Evolutionary conservation across 352 stramenopile genomes (phyloP), one percentile per base, ranked within the genome.

Genomic region (Phytophthora foliorum): DNA sequence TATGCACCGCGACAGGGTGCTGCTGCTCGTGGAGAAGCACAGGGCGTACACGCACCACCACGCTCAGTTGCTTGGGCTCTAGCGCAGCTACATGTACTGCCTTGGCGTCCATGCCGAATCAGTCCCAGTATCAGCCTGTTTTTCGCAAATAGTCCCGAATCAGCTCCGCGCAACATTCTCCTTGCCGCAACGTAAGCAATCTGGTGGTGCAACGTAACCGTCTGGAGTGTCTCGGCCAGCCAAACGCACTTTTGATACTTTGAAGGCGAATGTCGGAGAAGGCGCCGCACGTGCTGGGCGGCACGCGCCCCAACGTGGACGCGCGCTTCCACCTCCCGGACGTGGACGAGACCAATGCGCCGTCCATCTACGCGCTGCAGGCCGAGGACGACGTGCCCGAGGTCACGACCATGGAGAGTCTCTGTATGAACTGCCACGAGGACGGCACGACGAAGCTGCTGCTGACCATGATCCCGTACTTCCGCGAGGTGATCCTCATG

Each of bases 401-500:
- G 51, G 81, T 91, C 27, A 91, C 82, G 10, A 81, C 75, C 25
- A 76, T 91, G 46, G 77, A 91, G 52, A 97, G 90, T 73, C 50
- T 97, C 57, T 98, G 95, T 67, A 97, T 97, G 76, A 91, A 92
- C 68, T 98, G 95, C 75, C 71, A 81, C 41, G 79, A 93, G 8
- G 74, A 96, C 38, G 95, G 91, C 63, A 89, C 70, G 21, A 98
- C 95, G 13, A 88, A 89, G 45, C 76, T 99, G 44, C 80, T 98
- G 57, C 79, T 97, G 17, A 98, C 94, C 11, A 88, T 94, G 57
- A 97, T 99, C 67, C 96, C 96, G 27, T 95, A 97, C 75, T 99
- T 98, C 77, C 88, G 93, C 22, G 92, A 99, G 67, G 84, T 99
- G 38, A 98, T 98, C 63, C 74, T 99, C 46, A 97, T 97, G 80